phyloP scores from a whole-genome alignment of 2,329 filamentous ascomycete species.

The Parascedosporium putredinis region DNA sequence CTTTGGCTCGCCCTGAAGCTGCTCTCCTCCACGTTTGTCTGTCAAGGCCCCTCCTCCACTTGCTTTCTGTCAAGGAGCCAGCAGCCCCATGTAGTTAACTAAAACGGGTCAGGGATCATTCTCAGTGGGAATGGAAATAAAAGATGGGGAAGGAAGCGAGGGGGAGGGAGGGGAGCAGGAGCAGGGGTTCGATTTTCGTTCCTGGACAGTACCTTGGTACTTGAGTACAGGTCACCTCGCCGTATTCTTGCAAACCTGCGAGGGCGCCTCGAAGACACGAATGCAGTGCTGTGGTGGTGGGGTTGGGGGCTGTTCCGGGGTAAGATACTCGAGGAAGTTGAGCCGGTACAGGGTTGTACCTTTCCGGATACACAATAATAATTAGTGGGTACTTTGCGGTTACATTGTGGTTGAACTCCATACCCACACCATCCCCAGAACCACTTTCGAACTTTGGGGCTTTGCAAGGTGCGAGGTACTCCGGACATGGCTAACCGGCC shows the following conservation, averaged over 20 bases:
- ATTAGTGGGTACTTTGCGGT: not conserved
- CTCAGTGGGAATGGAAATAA: conserved; percentile 1
- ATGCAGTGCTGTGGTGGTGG: not conserved
- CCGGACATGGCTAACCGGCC: not conserved
- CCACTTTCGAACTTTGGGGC: too few relatives aligned
- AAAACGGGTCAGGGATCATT: not conserved
- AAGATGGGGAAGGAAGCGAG: not conserved
- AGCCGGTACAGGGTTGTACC: not conserved
- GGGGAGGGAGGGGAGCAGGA: not conserved
- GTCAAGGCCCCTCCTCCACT: not conserved
- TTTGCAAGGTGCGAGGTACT: too few relatives aligned
- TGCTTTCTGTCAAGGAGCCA: not conserved
- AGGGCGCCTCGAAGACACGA: not conserved
- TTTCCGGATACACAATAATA: not conserved
- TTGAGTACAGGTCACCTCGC: not conserved
- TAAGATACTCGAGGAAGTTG: not conserved
- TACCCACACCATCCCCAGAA: conserved; percentile 4
- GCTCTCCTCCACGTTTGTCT: not conserved
- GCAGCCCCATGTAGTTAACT: not conserved
- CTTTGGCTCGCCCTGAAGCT: not conserved
- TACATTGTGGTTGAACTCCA: not conserved
- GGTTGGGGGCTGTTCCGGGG: not conserved
- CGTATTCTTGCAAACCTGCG: not conserved
- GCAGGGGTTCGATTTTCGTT: not conserved
- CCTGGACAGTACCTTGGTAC: not conserved